Conservation (phyloP, 768 basidiomycete genomes). For the Boletus speciosus region DNA sequence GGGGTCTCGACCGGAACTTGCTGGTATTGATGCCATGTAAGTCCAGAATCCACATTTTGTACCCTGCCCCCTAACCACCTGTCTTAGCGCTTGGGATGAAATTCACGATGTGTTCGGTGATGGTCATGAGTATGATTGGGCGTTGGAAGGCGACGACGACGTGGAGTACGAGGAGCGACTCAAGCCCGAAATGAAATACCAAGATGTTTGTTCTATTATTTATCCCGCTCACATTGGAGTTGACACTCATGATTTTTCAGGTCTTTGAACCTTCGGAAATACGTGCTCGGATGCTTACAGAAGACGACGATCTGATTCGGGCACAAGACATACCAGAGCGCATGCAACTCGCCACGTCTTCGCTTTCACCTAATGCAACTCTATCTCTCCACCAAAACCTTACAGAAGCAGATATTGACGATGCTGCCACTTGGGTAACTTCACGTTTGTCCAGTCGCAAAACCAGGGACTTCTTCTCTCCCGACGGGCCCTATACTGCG, state of each 20-base stretch:
- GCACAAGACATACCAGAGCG: constrained; percentile 91
- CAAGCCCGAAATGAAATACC: constrained; percentile 77
- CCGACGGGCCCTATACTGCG: constrained; percentile 54
- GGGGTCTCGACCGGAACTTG: constrained; percentile 64
- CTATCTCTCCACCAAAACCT: constrained; percentile 60
- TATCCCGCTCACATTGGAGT: neutral
- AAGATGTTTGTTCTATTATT: constrained; percentile 55
- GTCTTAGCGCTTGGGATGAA: constrained; percentile 84
- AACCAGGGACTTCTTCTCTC: constrained; percentile 68
- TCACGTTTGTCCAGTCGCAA: constrained; percentile 70
- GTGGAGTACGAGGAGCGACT: constrained; percentile 41
- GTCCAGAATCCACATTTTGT: constrained; percentile 28
- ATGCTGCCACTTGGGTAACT: constrained; percentile 87
- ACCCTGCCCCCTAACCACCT: constrained; percentile 11
- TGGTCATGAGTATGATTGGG: constrained; percentile 96
- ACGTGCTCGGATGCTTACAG: constrained; percentile 79
- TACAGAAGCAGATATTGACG: constrained; percentile 68
- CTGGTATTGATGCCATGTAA: constrained; percentile 81
- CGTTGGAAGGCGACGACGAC: constrained; percentile 77
- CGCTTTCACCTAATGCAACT: constrained; percentile 65
- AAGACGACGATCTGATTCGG: constrained; percentile 91
- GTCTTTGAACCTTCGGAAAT: constrained; percentile 99
- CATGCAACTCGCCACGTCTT: constrained; percentile 87
- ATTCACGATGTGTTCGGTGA: constrained; percentile 96
- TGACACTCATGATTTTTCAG: constrained; percentile 39